phyloP scores from a whole-genome alignment of 345 rosid species.

The Dipteronia sinensis region DNA sequence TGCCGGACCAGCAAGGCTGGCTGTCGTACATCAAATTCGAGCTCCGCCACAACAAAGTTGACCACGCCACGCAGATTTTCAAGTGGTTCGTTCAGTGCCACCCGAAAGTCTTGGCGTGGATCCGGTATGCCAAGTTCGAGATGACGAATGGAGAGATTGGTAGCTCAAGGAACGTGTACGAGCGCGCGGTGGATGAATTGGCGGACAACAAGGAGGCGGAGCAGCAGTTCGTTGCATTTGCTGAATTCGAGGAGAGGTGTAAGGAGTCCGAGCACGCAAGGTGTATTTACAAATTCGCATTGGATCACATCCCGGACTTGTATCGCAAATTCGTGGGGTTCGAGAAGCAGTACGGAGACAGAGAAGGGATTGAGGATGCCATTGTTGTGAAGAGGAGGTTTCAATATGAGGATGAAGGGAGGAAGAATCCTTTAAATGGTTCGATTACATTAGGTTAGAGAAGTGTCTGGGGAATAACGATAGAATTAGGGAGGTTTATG shows the following conservation, averaged over 20 bases:
- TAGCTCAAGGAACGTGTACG: conserved; percentile 66
- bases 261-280: conserved; percentile 79
- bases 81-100: conserved; percentile 75
- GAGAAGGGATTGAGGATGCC: too few species aligned
- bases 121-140: conserved; percentile 77
- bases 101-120: conserved; percentile 69
- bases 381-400: too few species aligned
- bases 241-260: conserved; percentile 84
- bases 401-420: too few species aligned
- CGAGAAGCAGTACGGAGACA: conserved; percentile 72
- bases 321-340: conserved; percentile 75
- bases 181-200: conserved; percentile 69
- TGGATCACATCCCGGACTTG: conserved; percentile 83
- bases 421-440: too few species aligned
- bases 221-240: conserved; percentile 73
- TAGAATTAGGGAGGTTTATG: too few species aligned
- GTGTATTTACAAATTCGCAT: conserved; percentile 81
- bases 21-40: too few species aligned
- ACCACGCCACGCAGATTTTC: conserved; percentile 58
- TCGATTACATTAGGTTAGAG: too few species aligned
- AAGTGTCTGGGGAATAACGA: too few species aligned
- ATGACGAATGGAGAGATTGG: conserved; percentile 78
- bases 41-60: conserved; percentile 70
- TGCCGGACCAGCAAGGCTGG: too few species aligned
- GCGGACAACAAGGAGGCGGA: conserved; percentile 89